phyloP scores from a whole-genome alignment of 768 basidiomycete genomes.

The Trametes cinnabarina region DNA sequence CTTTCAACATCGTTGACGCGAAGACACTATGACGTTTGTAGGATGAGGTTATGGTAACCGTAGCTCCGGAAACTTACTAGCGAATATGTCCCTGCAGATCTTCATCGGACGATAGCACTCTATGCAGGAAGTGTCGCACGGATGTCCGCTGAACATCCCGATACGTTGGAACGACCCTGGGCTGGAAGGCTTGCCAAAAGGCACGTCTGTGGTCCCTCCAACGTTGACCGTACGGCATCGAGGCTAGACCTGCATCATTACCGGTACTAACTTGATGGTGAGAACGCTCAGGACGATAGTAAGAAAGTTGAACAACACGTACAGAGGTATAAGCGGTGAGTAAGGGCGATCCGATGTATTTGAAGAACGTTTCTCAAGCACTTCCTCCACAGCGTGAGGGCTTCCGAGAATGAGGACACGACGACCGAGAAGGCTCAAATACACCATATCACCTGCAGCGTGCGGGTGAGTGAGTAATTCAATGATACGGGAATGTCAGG shows the following conservation, averaged over 20 bases:
- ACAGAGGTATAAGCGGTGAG: neutral
- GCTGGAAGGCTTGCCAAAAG: conserved; percentile 13
- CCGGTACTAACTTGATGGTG: neutral
- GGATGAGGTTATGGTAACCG: too few relatives aligned
- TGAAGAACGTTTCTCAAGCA: conserved; percentile 10
- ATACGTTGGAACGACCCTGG: neutral
- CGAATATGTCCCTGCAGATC: conserved; percentile 1
- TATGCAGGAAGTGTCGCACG: neutral
- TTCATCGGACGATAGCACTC: neutral
- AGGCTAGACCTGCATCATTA: neutral
- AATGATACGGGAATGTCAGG: too few relatives aligned
- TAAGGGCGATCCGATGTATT: conserved; percentile 14
- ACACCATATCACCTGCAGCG: conserved; percentile 7
- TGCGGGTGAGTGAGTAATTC: too few relatives aligned
- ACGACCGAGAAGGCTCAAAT: conserved; percentile 6
- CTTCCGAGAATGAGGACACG: conserved; percentile 3
- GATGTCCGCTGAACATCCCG: neutral
- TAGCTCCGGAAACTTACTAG: too few relatives aligned
- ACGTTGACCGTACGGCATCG: conserved; percentile 8
- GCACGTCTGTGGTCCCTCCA: conserved; percentile 15
- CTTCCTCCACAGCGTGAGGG: neutral
- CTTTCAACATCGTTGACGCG: conserved; percentile 13
- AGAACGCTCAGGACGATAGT: neutral
- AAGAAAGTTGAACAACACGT: neutral
- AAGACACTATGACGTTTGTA: neutral